Evolutionary conservation across 192 early-diverging fungal genomes (phyloP).

Genomic region (Gamsiella multidivaricata): DNA sequence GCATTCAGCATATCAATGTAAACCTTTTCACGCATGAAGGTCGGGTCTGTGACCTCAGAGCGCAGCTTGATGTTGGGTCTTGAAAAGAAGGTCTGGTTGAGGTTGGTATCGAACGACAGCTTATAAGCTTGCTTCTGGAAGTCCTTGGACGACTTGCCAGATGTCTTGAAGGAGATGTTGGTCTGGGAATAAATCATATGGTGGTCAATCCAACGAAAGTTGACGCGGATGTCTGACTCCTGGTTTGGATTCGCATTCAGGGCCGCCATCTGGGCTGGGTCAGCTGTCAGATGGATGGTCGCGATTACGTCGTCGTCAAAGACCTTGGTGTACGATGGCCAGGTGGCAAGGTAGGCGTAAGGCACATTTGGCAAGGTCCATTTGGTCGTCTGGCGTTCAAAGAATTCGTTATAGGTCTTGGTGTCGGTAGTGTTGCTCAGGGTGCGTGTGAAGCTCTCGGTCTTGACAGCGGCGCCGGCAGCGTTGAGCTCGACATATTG

Average conservation of each 20-base stretch:
- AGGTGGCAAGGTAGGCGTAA: slow-evolving; percentile 49
- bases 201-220: slow-evolving; percentile 4
- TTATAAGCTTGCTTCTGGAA: slow-evolving; percentile 58
- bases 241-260: slow-evolving; percentile 35
- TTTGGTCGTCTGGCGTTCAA: slow-evolving; percentile 54
- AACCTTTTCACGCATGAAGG: slow-evolving; percentile 51
- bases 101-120: slow-evolving; percentile 49
- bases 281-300: slow-evolving; percentile 41
- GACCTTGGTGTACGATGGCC: slow-evolving; percentile 26
- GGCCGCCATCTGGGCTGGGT: slow-evolving; percentile 19
- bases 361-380: slow-evolving; percentile 53
- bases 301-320: slow-evolving; percentile 55
- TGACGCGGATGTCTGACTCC: slow-evolving; percentile 18
- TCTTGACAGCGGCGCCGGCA: slow-evolving; percentile 5
- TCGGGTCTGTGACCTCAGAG: slow-evolving; percentile 45
- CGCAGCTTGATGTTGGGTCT: slow-evolving; percentile 54
- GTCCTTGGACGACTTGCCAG: slow-evolving; percentile 59
- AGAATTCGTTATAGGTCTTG: slow-evolving; percentile 58
- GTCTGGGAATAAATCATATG: slow-evolving; percentile 32
- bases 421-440: slow-evolving; percentile 13
- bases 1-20: slow-evolving; percentile 55
- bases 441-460: slow-evolving; percentile 21
- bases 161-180: slow-evolving; percentile 53
- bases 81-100: slow-evolving; percentile 45
- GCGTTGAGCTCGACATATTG: slow-evolving; percentile 28